Evolutionary conservation across 1,284 basidiomycete species (phyloP), one percentile per base, ranked within the genome.

Genomic region (Ceraceosorus bombacis): DNA sequence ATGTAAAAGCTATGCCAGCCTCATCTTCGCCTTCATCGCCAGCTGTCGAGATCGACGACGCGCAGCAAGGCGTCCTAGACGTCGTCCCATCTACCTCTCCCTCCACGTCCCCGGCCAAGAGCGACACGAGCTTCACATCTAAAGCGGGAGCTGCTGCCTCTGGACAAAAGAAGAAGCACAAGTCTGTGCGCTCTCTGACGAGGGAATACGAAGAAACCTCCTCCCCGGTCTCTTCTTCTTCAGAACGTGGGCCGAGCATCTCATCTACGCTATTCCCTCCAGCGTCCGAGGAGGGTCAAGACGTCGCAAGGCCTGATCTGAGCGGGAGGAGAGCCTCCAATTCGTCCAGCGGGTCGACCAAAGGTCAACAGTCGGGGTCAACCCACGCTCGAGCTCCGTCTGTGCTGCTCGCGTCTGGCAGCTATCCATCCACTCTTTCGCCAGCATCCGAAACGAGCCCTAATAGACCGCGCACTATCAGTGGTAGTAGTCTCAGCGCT

Each of bases 131-230:
- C 27, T 27, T 27, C 27, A 27, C 27, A 27, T 27, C 27, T 27
- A 27, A 27, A 3, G 27, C 27, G 27, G 27, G 27, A 27, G 27
- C 27, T 27, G 27, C 27, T 27, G 3, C 27, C 27, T 27, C 27
- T 27, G 27, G 27, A 27, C 27, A 27, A 27, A 27, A 27, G 27
- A 27, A 27, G 27, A 27, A 27, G 27, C 27, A 27, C 27, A 27
- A 27, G 3, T 53, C 57, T 49, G 60, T 62, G 17, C 51, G 59
- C 5, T 60, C 58, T 3, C 53, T 62, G 5, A 62, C 60, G 4
- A 6, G 50, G 27, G 58, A 59, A 8, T 62, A 62, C 60, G 60
- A 62, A 17, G 27, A 27, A 3, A 27, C 27, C 27, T 27, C 27
- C 27, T 13, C 12, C 4, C 13, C 12, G 12, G 38, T 49, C 51